Base-by-base conservation (phyloP, 345 rosid genomes). In the Cardamine chenopodiifolia region DNA sequence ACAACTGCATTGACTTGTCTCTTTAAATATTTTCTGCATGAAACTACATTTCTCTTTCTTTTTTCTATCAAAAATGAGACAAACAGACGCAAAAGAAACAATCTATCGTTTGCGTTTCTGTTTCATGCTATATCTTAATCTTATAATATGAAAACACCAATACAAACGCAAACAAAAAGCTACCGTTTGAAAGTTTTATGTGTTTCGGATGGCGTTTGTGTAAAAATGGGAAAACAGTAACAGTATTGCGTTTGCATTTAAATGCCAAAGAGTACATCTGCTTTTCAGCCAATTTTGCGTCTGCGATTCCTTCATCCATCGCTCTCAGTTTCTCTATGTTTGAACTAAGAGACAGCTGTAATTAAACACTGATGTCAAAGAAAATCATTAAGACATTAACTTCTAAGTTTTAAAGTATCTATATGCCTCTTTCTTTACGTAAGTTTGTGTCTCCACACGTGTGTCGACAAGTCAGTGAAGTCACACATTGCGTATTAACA, bases 271-370 rank as follows among this genome's bases (percentile, higher is more conserved):
- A 40, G 13, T 8, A 42, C 32, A 32, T 31, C 42, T 22, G 29
- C 57, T 5, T 52, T 23, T 57, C 8, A 7, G 39, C 11, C 42
- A 31, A 31, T 18, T 17, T 62, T 26, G 64, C 45, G 66, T 57
- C 56, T 57, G 66, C 22, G 48, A 19, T 50, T 26, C 28, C 62
- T 28, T 62, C 70, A 26, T 19, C 69, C 3, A 37, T 62, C 62
- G 37, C 75, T 60, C 59, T 71, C 39, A 60, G 28, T 18, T 17
- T 50, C 31, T 48, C 68, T 1, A 22, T 47, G 59, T 60, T 29
- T 62, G 32, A 52, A 62, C 70, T 62, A 52, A 19, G 69, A 52
- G 20, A 72, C 76, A 52, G 70, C 76, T 72, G 70, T 62, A 52
- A 13, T 14, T 14, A 14, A 72, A 9, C 53, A 39, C 67, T 71